These are phyloP conservation scores for Neoscytalidium dimidiatum DNA, from an alignment of 2,329 filamentous ascomycete genomes.

Conservation along the genomic window DNA sequence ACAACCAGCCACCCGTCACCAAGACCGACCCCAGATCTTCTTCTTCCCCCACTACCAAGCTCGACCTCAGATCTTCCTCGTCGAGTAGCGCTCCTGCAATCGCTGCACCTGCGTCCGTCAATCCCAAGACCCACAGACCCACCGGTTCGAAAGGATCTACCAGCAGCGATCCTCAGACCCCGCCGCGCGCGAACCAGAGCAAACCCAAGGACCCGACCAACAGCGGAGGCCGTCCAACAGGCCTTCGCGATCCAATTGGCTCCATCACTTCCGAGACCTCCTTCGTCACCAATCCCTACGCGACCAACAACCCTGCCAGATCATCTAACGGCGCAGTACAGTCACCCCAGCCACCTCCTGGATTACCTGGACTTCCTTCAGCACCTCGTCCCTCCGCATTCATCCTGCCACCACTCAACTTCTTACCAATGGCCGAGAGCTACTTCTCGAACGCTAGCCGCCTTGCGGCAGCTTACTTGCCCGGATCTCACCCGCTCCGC, in stretches of 20 bases:
- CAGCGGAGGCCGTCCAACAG: conserved; percentile 34
- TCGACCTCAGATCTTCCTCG: background rate
- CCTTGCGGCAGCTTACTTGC: conserved; percentile 74
- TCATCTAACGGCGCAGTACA: conserved; percentile 26
- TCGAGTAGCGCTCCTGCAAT: background rate
- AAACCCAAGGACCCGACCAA: conserved; percentile 4
- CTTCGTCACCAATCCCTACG: conserved; percentile 53
- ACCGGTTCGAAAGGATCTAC: background rate
- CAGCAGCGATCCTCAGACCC: conserved; percentile 12
- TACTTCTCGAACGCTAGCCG: conserved; percentile 78
- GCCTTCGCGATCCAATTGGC: conserved; percentile 50
- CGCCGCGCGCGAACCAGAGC: conserved; percentile 17
- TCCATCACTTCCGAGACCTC: conserved; percentile 53
- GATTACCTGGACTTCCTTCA: conserved; percentile 28
- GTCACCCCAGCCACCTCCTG: conserved; percentile 35
- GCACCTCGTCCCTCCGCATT: conserved; percentile 63
- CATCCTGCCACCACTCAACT: conserved; percentile 76
- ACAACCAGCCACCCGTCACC: conserved; percentile 77
- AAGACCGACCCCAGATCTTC: conserved; percentile 44
- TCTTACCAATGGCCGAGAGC: conserved; percentile 76
- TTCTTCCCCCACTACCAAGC: conserved; percentile 33
- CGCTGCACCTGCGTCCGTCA: background rate
- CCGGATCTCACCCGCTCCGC: conserved; percentile 85
- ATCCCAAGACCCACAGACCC: background rate
- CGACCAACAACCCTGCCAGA: conserved; percentile 37